Evolutionary conservation across 2,329 filamentous ascomycete species (phyloP), one percentile per base, ranked within the genome.

Genomic region (Fusarium sterilihyphosum): DNA sequence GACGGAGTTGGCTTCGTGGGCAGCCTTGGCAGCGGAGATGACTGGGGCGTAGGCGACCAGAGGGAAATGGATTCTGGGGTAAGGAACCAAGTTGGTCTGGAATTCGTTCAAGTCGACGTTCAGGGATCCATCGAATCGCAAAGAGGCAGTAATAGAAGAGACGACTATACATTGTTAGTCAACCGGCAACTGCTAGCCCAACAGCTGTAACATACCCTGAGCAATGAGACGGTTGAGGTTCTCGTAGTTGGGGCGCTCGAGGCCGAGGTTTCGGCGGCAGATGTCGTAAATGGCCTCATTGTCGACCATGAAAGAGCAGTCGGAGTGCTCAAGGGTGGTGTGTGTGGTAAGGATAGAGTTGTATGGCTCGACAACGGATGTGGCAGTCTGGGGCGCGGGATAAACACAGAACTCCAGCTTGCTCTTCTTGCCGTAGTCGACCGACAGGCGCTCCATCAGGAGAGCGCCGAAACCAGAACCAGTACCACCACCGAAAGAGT

Each of bases 271-370:
- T 84, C 95, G 93, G 82, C 95, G 93, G 92, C 96, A 99, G 85
- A 99, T 98, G 84, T 98, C 96, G 87, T 98, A 98, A 85, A 99
- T 98, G 81, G 96, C 96, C 90, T 99, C 96, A 87, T 99, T 99
- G 89, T 99, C 96, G 79, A 99, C 96, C 94, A 98, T 98, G 91
- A 99, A 99, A 81, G 94, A 97, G 90, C 96, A 98, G 91, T 99
- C 96, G 74, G 95, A 98, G 90, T 99, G 95, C 91, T 99, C 96
- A 66, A 99, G 92, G 76, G 96, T 98, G 83, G 95, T 98, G 91
- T 99, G 96, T 75, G 96, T 98, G 80, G 96, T 98, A 78, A 99
- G 92, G 83, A 98, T 98, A 60, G 96, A 98, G 92, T 99, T 99
- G 92, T 99, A 99, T 71, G 96, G 96, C 92, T 99, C 96, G 76